Base-by-base conservation (phyloP, 345 rosid genomes). In the Citrus reticulata region DNA sequence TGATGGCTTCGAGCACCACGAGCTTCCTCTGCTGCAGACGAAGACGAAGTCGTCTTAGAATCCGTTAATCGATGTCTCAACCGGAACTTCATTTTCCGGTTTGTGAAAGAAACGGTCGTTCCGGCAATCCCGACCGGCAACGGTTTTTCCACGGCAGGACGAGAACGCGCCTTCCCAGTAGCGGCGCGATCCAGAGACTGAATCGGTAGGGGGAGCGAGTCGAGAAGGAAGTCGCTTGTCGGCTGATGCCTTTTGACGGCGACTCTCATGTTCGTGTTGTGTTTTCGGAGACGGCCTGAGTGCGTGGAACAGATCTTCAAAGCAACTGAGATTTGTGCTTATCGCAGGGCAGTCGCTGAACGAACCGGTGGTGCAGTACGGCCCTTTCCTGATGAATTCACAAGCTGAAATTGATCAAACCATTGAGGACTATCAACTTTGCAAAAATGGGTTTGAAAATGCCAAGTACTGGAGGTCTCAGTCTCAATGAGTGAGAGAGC, bases 341-440 rank as follows among this genome's bases (percentile, higher is more conserved):
- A 76, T 89, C 2, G 99, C 90, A 24, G 98, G 99, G 20, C 90
- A 91, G 85, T 97, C 99, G 4, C 67, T 96, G 6, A 86, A 91
- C 37, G 98, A 96, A 79, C 95, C 97, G 2, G 90, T 93, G 78
- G 97, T 90, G 81, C 98, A 96, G 70, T 84, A 93, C 46, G 98
- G 98, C 2, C 98, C 99, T 0, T 95, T 96, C 68, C 97, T 94
- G 85, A 96, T 96, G 99, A 96, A 94, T 89, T 88, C 95, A 35
- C 92, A 91, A 59, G 92, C 89, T 39, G 94, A 96, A 80, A 96
- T 96, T 73, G 94, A 94, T 72, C 93, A 90, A 74, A 87, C 98
- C 42, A 89, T 96, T 30, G 91, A 91, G 77, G 98, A 96, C 81
- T 94, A 89, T 78, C 91, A 89, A 39, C 85, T 87, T 17, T 74